phyloP scores from a whole-genome alignment of 1,284 basidiomycete genomes.

The Xerocomus nothofagi region DNA sequence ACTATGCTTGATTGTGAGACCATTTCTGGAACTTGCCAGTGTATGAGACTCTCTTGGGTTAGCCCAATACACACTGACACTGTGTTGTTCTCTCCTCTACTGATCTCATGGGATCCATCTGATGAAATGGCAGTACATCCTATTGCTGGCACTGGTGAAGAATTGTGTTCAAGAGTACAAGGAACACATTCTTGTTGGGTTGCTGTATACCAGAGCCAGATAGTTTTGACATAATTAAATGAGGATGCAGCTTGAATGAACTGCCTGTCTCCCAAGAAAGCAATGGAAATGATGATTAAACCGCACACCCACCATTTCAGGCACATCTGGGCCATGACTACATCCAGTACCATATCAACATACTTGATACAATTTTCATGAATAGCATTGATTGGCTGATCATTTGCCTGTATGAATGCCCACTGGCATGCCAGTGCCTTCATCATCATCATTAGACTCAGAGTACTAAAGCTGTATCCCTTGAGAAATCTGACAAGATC shows the following conservation, averaged over 20 bases:
- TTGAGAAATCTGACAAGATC: no score
- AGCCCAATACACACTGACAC: conserved; percentile 3
- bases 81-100: neutral
- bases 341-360: neutral
- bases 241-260: neutral
- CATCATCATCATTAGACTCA: no score
- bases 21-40: no score
- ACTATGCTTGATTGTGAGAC: neutral
- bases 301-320: conserved; percentile 1
- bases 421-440: no score
- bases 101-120: conserved; percentile 1
- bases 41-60: neutral
- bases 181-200: neutral
- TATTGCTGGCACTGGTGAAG: no score
- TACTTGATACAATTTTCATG: neutral
- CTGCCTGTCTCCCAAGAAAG: neutral
- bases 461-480: no score
- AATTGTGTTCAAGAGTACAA: neutral
- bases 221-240: neutral
- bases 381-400: conserved; percentile 1
- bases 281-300: neutral
- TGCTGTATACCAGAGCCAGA: neutral
- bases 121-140: conserved; percentile 1
- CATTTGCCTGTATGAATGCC: no score
- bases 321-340: no score